Evolutionary conservation across 441 rosid genomes (phyloP).

Genomic region (Daphne laureola): DNA sequence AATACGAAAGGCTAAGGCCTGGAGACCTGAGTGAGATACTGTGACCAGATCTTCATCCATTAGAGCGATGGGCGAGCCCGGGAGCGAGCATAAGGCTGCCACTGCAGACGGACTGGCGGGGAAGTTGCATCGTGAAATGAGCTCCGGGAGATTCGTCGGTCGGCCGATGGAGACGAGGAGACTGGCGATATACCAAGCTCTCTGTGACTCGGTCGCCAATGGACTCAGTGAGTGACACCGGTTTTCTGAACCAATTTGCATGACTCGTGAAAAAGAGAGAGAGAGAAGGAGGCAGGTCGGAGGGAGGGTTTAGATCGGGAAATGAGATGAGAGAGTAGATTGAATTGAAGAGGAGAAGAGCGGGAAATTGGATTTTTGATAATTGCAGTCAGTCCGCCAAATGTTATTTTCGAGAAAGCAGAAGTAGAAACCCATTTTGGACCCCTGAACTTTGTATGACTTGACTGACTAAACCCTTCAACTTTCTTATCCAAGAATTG

Average conservation of each 20-base stretch:
- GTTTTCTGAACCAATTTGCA: constrained; percentile 19
- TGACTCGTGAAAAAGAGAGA: background rate
- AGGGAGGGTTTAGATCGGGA: constrained; percentile 15
- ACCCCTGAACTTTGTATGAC: too few relatives aligned
- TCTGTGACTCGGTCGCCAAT: constrained; percentile 25
- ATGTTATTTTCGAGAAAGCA: too few relatives aligned
- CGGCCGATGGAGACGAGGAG: constrained; percentile 52
- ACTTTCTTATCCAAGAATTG: too few relatives aligned
- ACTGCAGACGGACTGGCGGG: constrained; percentile 37
- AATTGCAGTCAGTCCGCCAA: too few relatives aligned
- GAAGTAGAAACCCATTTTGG: too few relatives aligned
- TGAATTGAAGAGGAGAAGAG: too few relatives aligned
- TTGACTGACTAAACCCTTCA: too few relatives aligned
- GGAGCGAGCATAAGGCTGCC: constrained; percentile 38
- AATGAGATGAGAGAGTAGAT: constrained; percentile 13
- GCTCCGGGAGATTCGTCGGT: constrained; percentile 33
- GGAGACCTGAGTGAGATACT: constrained; percentile 27
- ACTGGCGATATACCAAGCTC: constrained; percentile 59
- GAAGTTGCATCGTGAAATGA: constrained; percentile 43
- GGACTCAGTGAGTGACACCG: constrained; percentile 23
- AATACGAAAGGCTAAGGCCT: constrained; percentile 22
- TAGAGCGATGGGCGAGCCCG: constrained; percentile 41
- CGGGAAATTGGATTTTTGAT: too few relatives aligned
- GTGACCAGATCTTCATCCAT: constrained; percentile 25
- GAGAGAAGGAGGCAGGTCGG: background rate